Evolutionary conservation across 345 rosid genomes (phyloP).

Genomic region (Pelargonium nanum): DNA sequence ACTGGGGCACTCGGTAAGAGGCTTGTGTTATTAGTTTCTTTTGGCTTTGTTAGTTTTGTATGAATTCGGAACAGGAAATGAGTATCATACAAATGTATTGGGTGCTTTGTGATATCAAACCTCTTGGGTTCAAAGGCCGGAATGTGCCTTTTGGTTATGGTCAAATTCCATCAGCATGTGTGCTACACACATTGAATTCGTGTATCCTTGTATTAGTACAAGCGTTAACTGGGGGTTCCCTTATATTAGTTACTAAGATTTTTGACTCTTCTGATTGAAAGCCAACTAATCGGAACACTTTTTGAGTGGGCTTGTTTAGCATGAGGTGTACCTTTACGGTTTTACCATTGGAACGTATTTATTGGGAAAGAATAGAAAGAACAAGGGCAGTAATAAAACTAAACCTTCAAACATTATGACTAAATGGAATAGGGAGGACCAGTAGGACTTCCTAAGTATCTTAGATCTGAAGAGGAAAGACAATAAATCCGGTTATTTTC

Average conservation of each 20-base stretch:
- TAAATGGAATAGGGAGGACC: neutral
- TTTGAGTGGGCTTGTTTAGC: too few species aligned
- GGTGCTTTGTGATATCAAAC: neutral
- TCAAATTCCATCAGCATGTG: neutral
- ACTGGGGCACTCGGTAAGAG: conserved; percentile 79
- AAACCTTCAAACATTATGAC: neutral
- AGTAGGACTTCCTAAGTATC: too few species aligned
- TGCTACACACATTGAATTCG: neutral
- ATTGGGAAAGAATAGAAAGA: too few species aligned
- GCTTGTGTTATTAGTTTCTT: neutral
- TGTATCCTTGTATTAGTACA: too few species aligned
- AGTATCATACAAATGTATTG: neutral
- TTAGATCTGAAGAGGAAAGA: too few species aligned
- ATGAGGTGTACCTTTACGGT: too few species aligned
- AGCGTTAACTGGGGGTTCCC: neutral
- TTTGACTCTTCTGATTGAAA: too few species aligned
- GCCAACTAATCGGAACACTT: too few species aligned
- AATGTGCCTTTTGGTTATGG: neutral
- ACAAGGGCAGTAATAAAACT: neutral
- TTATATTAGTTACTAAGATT: too few species aligned
- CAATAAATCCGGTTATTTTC: neutral
- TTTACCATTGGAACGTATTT: too few species aligned
- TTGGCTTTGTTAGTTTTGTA: neutral
- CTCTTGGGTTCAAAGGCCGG: neutral
- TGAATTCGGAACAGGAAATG: too few species aligned